These are phyloP conservation scores for Gypsophila paniculata DNA, from an alignment of 179 eudicot species.

Conservation along the genomic window DNA sequence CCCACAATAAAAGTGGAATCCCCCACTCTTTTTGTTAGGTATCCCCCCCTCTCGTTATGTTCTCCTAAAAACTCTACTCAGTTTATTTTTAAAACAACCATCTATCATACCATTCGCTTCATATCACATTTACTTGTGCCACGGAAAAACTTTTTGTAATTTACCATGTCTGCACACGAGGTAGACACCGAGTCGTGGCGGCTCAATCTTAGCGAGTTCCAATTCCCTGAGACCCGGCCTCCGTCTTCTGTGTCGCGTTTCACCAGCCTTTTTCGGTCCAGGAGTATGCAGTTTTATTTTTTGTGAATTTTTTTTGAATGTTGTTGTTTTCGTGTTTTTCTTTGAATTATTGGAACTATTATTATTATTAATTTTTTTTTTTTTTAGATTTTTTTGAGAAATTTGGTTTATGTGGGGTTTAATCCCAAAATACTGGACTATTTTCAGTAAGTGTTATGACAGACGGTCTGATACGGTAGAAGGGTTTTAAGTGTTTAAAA, in stretches of 20 bases:
- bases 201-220: constrained; percentile 25
- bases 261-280: constrained; percentile 14
- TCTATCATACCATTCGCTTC: too few species aligned
- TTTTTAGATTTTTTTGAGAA: background rate
- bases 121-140: background rate
- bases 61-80: too few species aligned
- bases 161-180: constrained; percentile 17
- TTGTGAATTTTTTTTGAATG: background rate
- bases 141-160: background rate
- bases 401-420: background rate
- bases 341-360: background rate
- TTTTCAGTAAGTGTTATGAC: background rate
- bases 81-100: too few species aligned
- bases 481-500: too few species aligned
- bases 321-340: background rate
- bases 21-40: too few species aligned
- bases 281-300: constrained; percentile 8
- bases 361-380: too few species aligned
- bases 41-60: too few species aligned
- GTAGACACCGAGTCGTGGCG: constrained; percentile 25
- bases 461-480: too few species aligned
- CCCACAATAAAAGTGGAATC: too few species aligned
- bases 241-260: constrained; percentile 11
- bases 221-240: constrained; percentile 13
- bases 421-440: background rate